Evolutionary conservation across 768 basidiomycete genomes (phyloP).

Genomic region (Leccinum sublutescens): DNA sequence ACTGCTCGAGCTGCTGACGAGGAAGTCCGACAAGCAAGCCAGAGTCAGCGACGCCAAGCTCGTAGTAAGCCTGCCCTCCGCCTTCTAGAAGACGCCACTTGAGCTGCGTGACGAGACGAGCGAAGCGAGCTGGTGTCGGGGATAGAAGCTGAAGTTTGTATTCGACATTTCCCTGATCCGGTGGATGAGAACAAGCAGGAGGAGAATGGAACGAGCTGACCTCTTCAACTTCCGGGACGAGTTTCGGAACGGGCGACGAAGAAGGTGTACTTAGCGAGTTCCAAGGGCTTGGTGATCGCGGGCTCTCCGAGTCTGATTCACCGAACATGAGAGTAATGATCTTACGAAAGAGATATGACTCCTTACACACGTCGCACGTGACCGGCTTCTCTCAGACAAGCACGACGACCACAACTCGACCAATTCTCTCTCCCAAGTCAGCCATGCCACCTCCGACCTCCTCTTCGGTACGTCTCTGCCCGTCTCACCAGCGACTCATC

Average conservation of each 20-base stretch:
- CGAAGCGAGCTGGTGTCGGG: slow-evolving; percentile 73
- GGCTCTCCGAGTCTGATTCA: slow-evolving; percentile 78
- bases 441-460: slow-evolving; percentile 29
- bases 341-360: slow-evolving; percentile 12
- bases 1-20: slow-evolving; percentile 70
- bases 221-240: slow-evolving; percentile 76
- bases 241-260: slow-evolving; percentile 51
- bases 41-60: slow-evolving; percentile 81
- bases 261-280: slow-evolving; percentile 66
- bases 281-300: slow-evolving; percentile 81
- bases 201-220: slow-evolving; percentile 25
- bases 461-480: slow-evolving; percentile 19
- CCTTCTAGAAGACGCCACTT: slow-evolving; percentile 93
- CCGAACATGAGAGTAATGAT: slow-evolving; percentile 58
- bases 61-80: slow-evolving; percentile 81
- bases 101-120: slow-evolving; percentile 88
- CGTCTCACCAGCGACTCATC: too few relatives aligned
- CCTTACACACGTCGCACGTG: slow-evolving; percentile 13
- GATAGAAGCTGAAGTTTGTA: slow-evolving; percentile 90
- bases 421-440: neutral
- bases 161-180: slow-evolving; percentile 76
- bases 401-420: neutral
- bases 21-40: slow-evolving; percentile 83
- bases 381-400: slow-evolving; percentile 1
- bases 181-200: neutral